Base-by-base conservation (phyloP, 257 asterid species). In the Salvia rosmarinus region DNA sequence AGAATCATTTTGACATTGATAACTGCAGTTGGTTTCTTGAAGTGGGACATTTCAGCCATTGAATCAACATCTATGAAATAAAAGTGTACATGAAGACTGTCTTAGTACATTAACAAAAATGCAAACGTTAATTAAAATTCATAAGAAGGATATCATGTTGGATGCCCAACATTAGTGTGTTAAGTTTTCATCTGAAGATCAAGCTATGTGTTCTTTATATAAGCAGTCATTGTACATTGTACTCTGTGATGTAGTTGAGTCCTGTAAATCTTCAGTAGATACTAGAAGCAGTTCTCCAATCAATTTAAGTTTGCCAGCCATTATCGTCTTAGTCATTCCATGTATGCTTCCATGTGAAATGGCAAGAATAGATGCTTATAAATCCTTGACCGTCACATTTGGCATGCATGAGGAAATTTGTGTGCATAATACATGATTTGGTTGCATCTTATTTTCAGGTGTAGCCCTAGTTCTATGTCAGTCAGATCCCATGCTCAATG, bases 391-490 rank as follows among this genome's bases (percentile, higher is more conserved):
- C 20, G 44, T 37, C 25, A 21, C 25, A 20, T 63, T 35, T 44
- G 13, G 12, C 58, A 9, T 25, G 68, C 57, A 51, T 42, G 21
- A 40, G 51, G 61, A 14, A 25, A 12, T 43, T 35, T 50, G 28
- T 62, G n/a, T 61, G 49, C 9, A 21, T 17, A 6, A 9, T 57
- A 37, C n/a, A n/a, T n/a, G n/a, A n/a, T n/a, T n/a, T n/a, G n/a
- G n/a, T n/a, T n/a, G n/a, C n/a, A n/a, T n/a, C 7, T 6, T 37
- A 8, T 37, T 10, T 80, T 19, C 78, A 94, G 98, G 96, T 71
- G 99, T 95, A 30, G 98, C 96, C 14, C 71, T 95, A 54, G 83
- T 92, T 61, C 90, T 95, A 16, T 95, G 99, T 73, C 93, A 83
- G 68, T 82, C 92, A 0, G 98, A 91, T 75, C 96, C 98, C 0